Evolutionary conservation across 371 early-diverging fungal genomes (phyloP).

Genomic region (Ordospora colligata): DNA sequence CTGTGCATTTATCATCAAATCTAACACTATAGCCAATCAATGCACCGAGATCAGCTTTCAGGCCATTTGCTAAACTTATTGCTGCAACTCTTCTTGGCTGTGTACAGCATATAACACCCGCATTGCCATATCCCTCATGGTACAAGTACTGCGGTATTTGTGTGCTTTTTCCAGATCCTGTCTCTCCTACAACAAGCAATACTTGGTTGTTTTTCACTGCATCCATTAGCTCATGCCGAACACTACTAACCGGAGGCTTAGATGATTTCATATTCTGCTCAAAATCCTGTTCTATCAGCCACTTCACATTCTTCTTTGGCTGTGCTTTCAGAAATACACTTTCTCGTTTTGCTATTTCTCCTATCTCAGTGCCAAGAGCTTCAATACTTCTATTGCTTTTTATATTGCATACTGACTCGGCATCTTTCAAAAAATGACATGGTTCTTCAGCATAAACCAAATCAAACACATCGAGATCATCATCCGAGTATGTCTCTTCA

Average conservation of each 20-base stretch:
- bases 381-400: not conserved
- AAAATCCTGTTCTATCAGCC: not conserved
- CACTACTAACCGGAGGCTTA: constrained; percentile 64
- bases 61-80: constrained; percentile 28
- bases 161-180: constrained; percentile 55
- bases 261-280: not conserved
- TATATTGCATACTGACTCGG: not conserved
- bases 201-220: constrained; percentile 13
- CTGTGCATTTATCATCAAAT: constrained; percentile 20
- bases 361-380: not conserved
- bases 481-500: not conserved
- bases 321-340: not conserved
- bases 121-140: constrained; percentile 35
- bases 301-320: not conserved
- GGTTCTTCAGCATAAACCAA: not conserved
- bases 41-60: constrained; percentile 22
- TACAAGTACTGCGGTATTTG: constrained; percentile 45
- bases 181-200: constrained; percentile 44
- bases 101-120: constrained; percentile 33
- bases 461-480: not conserved
- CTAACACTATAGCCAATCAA: constrained; percentile 41
- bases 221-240: constrained; percentile 54
- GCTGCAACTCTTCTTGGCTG: constrained; percentile 54
- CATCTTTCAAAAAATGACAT: not conserved
- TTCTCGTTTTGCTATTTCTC: not conserved